phyloP scores from a whole-genome alignment of 2,329 filamentous ascomycete species.

The Botrytis aclada region DNA sequence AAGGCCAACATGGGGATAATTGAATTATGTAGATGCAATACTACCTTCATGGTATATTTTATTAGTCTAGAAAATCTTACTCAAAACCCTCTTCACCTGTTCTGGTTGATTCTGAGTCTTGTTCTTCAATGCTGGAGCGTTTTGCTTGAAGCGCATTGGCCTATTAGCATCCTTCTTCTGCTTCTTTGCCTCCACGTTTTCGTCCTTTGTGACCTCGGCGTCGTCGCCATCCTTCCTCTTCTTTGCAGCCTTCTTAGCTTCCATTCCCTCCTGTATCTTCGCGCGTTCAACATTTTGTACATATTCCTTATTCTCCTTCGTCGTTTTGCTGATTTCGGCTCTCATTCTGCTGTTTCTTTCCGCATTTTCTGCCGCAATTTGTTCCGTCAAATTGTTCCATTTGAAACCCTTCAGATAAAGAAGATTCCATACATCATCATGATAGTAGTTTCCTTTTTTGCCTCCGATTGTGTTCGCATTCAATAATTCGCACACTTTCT shows the following conservation, averaged over 20 bases:
- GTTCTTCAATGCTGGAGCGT: conserved; percentile 52
- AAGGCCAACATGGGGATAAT: background rate
- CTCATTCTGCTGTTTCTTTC: conserved; percentile 72
- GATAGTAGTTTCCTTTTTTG: conserved; percentile 79
- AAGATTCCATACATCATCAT: conserved; percentile 83
- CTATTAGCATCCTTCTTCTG: conserved; percentile 38
- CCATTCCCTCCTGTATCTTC: conserved; percentile 76
- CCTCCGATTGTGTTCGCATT: conserved; percentile 78
- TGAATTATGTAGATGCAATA: background rate
- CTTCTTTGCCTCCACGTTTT: conserved; percentile 31
- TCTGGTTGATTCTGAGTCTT: conserved; percentile 49
- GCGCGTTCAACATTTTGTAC: conserved; percentile 74
- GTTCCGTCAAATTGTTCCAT: conserved; percentile 71
- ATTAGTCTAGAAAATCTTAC: conserved; percentile 57
- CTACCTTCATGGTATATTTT: background rate
- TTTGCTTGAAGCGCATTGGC: conserved; percentile 64
- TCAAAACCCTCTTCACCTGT: conserved; percentile 57
- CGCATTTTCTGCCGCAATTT: conserved; percentile 78
- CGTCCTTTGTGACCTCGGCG: conserved; percentile 30
- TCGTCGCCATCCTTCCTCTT: conserved; percentile 38
- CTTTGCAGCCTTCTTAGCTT: conserved; percentile 54
- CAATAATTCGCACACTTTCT: conserved; percentile 69
- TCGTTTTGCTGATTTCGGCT: conserved; percentile 72
- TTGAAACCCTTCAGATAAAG: conserved; percentile 82
- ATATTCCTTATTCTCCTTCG: conserved; percentile 78